Base-by-base conservation (phyloP, 257 asterid species). In the Solanum dulcamara region DNA sequence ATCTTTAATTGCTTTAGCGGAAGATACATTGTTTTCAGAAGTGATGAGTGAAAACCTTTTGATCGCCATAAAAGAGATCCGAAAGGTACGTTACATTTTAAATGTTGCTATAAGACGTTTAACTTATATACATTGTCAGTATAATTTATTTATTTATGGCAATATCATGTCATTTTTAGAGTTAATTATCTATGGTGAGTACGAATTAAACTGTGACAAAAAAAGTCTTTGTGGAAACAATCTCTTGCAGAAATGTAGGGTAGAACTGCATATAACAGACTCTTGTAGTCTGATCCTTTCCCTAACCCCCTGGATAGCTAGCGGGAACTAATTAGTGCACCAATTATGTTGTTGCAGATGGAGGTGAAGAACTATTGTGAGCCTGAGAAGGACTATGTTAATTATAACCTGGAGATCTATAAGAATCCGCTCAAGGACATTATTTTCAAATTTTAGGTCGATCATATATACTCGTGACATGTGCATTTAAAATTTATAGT, bases 11-110 rank as follows among this genome's bases (percentile, higher is more conserved):
- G 98, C 98, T 85, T 95, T 96, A 13, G 93, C 88, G 68, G 87
- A 90, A 84, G 94, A 96, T 85, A 11, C 83, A 6, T 86, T 92
- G 83, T 66, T 94, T 90, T 81, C 70, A 68, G 97, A 92, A 53
- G 83, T 94, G 87, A 89, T 93, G n/a, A 93, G 96, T 64, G 96
- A 94, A 89, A 96, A 96, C 89, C 96, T 94, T 80, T 72, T 89
- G 92, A 86, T 87, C 84, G 97, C 94, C 80, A 53, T 96, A 86
- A 86, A 68, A 90, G 98, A 90, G 22, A 89, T 96, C 75, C 91
- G 98, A 84, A 93, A 96, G 97, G 97, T 94, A 91, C 18, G 42
- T 42, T 24, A n/a, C n/a, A n/a, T n/a, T n/a, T n/a, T n/a, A n/a
- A n/a, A n/a, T n/a, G n/a, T n/a, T n/a, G n/a, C n/a, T n/a, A n/a